These are phyloP conservation scores for Capsicum rhomboideum DNA, from an alignment of 257 asterid species.

Conservation along the genomic window DNA sequence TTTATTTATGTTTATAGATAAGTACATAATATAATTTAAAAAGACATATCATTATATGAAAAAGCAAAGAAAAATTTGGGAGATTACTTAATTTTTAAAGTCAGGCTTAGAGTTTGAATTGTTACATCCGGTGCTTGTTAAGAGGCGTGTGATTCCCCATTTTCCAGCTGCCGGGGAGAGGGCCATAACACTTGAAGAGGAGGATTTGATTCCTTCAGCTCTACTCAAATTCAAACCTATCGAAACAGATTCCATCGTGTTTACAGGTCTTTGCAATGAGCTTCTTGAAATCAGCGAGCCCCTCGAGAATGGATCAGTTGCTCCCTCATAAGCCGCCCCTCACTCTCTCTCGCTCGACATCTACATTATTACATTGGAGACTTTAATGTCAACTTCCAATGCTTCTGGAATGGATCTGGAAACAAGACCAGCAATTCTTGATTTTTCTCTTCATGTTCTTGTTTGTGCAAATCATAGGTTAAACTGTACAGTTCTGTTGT, in stretches of 20 bases:
- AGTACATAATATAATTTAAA: too few species aligned
- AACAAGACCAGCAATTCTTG: background rate
- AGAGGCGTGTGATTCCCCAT: constrained; percentile 62
- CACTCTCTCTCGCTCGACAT: background rate
- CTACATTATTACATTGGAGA: background rate
- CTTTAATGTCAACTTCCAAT: too few species aligned
- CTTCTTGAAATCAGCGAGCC: constrained; percentile 74
- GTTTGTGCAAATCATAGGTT: background rate
- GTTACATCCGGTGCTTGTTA: constrained; percentile 58
- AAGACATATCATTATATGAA: too few species aligned
- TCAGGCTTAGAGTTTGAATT: constrained; percentile 74
- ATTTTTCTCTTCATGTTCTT: background rate
- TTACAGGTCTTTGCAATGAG: constrained; percentile 72
- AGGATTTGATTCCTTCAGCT: constrained; percentile 91
- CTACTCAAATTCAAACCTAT: constrained; percentile 72
- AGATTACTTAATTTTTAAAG: too few species aligned
- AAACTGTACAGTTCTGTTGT: background rate
- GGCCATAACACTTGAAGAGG: constrained; percentile 57
- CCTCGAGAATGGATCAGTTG: constrained; percentile 27
- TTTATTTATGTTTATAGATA: too few species aligned
- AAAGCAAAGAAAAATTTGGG: too few species aligned
- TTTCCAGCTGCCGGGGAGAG: constrained; percentile 47
- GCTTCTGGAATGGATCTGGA: too few species aligned
- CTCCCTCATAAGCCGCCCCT: background rate
- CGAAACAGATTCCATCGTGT: constrained; percentile 61